Conservation (phyloP, 116 monocot genomes). For the Phalaenopsis hybrid region DNA sequence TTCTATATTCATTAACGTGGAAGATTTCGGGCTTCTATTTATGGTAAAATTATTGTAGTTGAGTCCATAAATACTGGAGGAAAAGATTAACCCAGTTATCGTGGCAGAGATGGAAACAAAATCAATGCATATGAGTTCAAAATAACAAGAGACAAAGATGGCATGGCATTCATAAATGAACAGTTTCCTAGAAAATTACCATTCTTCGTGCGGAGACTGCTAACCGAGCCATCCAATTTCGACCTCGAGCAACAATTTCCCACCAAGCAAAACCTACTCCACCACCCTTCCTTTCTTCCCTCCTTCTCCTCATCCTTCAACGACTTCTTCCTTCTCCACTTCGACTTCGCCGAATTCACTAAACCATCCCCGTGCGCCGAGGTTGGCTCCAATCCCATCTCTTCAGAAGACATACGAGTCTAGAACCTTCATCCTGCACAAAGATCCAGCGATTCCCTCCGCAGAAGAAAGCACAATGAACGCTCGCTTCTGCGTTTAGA, state of each 20-base stretch:
- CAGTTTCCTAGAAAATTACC: not conserved
- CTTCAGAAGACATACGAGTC: not conserved
- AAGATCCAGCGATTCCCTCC: not conserved
- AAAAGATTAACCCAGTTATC: too few relatives aligned
- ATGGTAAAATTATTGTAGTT: too few relatives aligned
- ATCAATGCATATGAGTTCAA: too few relatives aligned
- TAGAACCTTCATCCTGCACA: not conserved
- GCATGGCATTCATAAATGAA: not conserved
- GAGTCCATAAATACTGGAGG: not conserved
- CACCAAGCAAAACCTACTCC: conserved; percentile 4
- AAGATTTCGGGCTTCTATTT: too few relatives aligned
- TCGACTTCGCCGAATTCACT: conserved; percentile 1
- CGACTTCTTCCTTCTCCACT: not conserved
- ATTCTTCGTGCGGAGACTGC: not conserved
- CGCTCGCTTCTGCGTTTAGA: not conserved
- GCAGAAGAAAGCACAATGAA: not conserved
- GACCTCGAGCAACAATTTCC: not conserved
- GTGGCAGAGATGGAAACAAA: too few relatives aligned
- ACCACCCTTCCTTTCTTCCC: not conserved
- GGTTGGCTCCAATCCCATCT: not conserved
- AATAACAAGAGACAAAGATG: not conserved
- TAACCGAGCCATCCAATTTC: not conserved
- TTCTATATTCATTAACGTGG: too few relatives aligned
- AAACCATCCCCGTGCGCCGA: not conserved
- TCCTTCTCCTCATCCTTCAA: not conserved